phyloP scores from a whole-genome alignment of 75 land plant species.

The Larix kaempferi region DNA sequence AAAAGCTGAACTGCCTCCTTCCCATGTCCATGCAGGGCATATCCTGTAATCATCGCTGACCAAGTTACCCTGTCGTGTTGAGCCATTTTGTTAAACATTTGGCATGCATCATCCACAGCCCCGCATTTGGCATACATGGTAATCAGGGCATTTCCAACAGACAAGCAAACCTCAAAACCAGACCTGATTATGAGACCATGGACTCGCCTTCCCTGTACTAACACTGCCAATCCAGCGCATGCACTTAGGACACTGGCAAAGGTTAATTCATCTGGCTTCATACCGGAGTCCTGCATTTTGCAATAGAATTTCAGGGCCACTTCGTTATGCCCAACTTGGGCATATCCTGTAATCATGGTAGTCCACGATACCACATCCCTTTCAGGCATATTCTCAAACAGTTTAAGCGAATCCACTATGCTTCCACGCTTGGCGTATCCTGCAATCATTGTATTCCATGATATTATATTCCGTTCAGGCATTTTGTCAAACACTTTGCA shows the following conservation, averaged over 20 bases:
- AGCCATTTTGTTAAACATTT: constrained; percentile 48
- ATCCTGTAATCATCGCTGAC: constrained; percentile 70
- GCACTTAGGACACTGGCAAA: constrained; percentile 57
- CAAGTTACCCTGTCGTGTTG: constrained; percentile 59
- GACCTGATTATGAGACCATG: constrained; percentile 41
- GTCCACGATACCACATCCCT: constrained; percentile 73
- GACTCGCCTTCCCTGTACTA: constrained; percentile 48
- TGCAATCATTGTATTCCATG: no score
- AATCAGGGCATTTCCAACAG: constrained; percentile 55
- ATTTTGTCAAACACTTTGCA: no score
- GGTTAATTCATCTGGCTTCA: constrained; percentile 51
- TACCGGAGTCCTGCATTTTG: constrained; percentile 28
- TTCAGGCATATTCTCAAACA: constrained; percentile 55
- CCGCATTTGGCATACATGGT: constrained; percentile 82
- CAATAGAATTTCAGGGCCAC: constrained; percentile 45
- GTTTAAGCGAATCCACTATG: constrained; percentile 37
- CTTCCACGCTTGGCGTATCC: constrained; percentile 47
- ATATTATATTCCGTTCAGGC: no score
- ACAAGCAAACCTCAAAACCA: constrained; percentile 27
- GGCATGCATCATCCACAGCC: constrained; percentile 35
- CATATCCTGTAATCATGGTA: constrained; percentile 61
- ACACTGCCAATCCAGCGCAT: constrained; percentile 48
- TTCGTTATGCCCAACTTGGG: constrained; percentile 47
- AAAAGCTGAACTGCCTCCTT: constrained; percentile 46
- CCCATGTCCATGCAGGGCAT: constrained; percentile 59